Evolutionary conservation across 2,329 filamentous ascomycete genomes (phyloP), one percentile per base, ranked within the genome.

Genomic region (Akanthomyces dipterigenus): DNA sequence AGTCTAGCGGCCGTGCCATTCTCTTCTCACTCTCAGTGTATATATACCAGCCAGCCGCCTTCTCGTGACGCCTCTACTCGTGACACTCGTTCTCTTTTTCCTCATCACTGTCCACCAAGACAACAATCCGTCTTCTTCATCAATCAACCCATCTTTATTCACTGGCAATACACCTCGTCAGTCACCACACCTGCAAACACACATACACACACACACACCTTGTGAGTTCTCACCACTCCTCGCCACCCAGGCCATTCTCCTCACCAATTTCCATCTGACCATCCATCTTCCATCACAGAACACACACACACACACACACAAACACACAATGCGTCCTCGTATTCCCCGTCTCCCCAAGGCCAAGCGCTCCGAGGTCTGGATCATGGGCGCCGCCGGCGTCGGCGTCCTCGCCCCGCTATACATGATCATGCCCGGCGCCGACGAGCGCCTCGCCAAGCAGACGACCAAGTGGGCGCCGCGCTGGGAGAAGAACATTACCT

Each of bases 401-500:
- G 77, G 73, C 51, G 80, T 77, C 65, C 77, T 86, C 60, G 78
- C 82, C 1, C 83, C 83, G 31, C 77, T 86, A 67, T 84, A 83
- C 74, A 76, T 85, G 67, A 75, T 84, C 68, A 75, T 83, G 62
- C 83, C 82, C 28, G 81, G 82, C 40, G 80, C 81, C 62, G 79
- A 83, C 65, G 80, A 84, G 70, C 77, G 78, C 48, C 70, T 85
- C 40, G 78, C 80, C 59, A 72, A 73, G 26, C 81, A 84, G 70
- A 85, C 83, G 3, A 74, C 76, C 62, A 79, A 80, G 67, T 85
- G 83, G 83, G 83, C 82, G 4, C 82, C 82, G 20, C 78, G 81
- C 61, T 86, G 83, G 83, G 82, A 85, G 72, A 76, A 77, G 58
- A 84, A 83, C 71, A 78, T 85, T 68, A 78, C 73, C 64, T 81